Percentiles rank a stretch among this genome's conserved stretches.
Evolutionary conservation across 768 basidiomycete genomes (phyloP).

Genomic region (Leucocoprinus birnbaumii): DNA sequence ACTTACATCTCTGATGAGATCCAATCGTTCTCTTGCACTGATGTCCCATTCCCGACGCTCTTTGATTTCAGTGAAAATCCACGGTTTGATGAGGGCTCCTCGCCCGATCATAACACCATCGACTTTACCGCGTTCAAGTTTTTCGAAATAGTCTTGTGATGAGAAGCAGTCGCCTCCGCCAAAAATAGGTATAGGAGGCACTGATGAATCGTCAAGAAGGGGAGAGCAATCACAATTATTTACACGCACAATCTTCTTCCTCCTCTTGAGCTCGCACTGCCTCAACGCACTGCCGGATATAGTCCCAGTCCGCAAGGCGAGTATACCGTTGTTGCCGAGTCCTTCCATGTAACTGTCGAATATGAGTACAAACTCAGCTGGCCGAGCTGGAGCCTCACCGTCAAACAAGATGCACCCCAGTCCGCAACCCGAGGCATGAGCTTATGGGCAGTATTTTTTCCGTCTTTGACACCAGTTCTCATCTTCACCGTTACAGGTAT

Average conservation of each 20-base stretch:
- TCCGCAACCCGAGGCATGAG: conserved; percentile 79
- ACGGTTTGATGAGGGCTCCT: conserved; percentile 94
- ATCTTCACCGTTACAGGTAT: conserved; percentile 90
- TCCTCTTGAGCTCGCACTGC: conserved; percentile 69
- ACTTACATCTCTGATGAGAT: conserved; percentile 70
- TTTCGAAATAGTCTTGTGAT: conserved; percentile 75
- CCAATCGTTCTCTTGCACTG: conserved; percentile 78
- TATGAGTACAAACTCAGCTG: not conserved
- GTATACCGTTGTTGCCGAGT: conserved; percentile 95
- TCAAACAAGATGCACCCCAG: conserved; percentile 43
- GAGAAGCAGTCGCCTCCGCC: conserved; percentile 97
- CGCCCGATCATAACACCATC: conserved; percentile 96
- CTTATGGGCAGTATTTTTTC: conserved; percentile 84
- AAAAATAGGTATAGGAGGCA: conserved; percentile 88
- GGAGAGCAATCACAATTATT: not conserved
- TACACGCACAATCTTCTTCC: conserved; percentile 64
- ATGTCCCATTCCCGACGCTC: conserved; percentile 95
- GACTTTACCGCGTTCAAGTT: conserved; percentile 76
- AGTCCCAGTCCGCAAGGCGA: conserved; percentile 90
- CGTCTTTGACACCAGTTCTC: conserved; percentile 92
- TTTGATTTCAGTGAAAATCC: conserved; percentile 95
- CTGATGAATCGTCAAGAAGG: conserved; percentile 29
- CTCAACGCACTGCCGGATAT: conserved; percentile 84
- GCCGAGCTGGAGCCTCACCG: conserved; percentile 25
- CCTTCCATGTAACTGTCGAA: conserved; percentile 84